A percentile compares a stretch with the other conserved stretches of the same genome.
Evolutionary conservation across 371 early-diverging fungal genomes (phyloP).

Genomic region (Circinella minor): DNA sequence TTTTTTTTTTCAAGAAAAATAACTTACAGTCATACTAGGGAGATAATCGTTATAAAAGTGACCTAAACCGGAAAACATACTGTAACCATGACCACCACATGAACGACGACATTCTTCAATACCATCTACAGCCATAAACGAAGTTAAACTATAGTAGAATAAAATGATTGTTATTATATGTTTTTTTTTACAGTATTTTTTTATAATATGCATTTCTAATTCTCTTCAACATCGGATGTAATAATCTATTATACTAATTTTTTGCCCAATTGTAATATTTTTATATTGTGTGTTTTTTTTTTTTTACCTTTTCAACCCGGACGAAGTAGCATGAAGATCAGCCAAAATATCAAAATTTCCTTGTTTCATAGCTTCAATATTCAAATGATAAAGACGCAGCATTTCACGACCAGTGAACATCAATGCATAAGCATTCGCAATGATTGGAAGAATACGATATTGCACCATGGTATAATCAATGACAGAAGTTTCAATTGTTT

Average conservation of each 20-base stretch:
- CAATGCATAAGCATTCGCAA: constrained; percentile 76
- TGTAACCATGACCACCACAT: constrained; percentile 87
- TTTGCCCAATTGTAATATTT: too few relatives aligned
- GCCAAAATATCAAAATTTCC: constrained; percentile 63
- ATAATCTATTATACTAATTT: too few relatives aligned
- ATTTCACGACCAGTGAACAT: constrained; percentile 71
- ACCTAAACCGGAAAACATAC: constrained; percentile 75
- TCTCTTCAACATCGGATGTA: too few relatives aligned
- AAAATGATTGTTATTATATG: too few relatives aligned
- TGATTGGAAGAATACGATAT: constrained; percentile 71
- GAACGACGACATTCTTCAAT: constrained; percentile 78
- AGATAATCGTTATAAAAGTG: constrained; percentile 67
- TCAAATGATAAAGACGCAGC: constrained; percentile 61
- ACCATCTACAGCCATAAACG: constrained; percentile 70
- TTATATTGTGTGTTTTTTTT: background rate
- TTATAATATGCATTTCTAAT: too few relatives aligned
- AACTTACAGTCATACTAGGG: constrained; percentile 60
- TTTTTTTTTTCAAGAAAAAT: background rate
- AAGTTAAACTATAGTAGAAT: constrained; percentile 54
- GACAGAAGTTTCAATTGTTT: constrained; percentile 68
- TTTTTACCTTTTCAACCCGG: constrained; percentile 72
- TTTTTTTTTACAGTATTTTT: too few relatives aligned
- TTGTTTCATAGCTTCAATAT: constrained; percentile 57
- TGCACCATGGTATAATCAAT: constrained; percentile 80
- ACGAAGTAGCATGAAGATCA: constrained; percentile 85